Percentiles rank a stretch among this genome's conserved stretches.
Evolutionary conservation across 805 yeast genomes (phyloP).

Genomic region (Yamadazyma laniorum): DNA sequence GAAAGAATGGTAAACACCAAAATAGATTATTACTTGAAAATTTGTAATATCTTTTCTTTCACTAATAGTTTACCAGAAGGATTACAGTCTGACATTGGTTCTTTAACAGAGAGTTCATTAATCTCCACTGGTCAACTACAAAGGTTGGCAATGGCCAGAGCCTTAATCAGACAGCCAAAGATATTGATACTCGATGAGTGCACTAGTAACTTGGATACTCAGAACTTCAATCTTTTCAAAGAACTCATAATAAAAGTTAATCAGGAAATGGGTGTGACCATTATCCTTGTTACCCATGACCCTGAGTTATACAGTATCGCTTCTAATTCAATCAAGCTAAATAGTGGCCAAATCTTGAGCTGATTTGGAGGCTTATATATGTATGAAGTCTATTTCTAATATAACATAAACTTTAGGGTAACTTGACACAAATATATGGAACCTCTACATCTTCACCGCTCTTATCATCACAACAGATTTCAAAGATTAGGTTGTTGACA

Average conservation of each 20-base stretch:
- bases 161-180: slow-evolving; percentile 64
- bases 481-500: slow-evolving; percentile 77
- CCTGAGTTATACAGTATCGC: slow-evolving; percentile 61
- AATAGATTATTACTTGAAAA: slow-evolving; percentile 38
- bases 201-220: slow-evolving; percentile 81
- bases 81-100: slow-evolving; percentile 54
- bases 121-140: slow-evolving; percentile 93
- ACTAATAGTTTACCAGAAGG: slow-evolving; percentile 55
- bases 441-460: slow-evolving; percentile 95
- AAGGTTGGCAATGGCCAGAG: slow-evolving; percentile 79
- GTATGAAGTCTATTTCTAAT: neutral
- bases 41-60: slow-evolving; percentile 54
- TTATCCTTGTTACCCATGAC: slow-evolving; percentile 73
- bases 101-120: slow-evolving; percentile 32
- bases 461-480: slow-evolving; percentile 88
- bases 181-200: slow-evolving; percentile 82
- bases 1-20: slow-evolving; percentile 22
- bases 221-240: slow-evolving; percentile 51
- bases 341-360: slow-evolving; percentile 42
- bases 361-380: neutral
- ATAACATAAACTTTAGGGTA: slow-evolving; percentile 3
- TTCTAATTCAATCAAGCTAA: slow-evolving; percentile 48
- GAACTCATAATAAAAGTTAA: slow-evolving; percentile 53
- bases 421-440: slow-evolving; percentile 70
- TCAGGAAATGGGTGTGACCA: slow-evolving; percentile 33